Evolutionary conservation across 371 early-diverging fungal genomes (phyloP), one percentile per base, ranked within the genome.

Genomic region (Syncephalastrum sp.): DNA sequence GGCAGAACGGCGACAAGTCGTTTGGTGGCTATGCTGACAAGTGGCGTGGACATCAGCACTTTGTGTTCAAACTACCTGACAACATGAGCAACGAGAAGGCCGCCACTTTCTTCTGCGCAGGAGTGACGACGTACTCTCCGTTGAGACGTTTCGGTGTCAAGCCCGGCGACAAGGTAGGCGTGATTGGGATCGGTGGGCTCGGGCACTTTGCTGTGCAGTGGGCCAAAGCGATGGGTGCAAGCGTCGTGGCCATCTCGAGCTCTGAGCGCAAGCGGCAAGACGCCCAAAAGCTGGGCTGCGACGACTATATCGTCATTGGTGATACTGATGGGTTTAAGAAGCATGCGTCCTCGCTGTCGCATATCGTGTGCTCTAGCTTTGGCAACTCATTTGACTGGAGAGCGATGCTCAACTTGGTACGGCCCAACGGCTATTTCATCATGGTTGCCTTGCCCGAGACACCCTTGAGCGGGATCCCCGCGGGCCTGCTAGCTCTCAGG

Each of bases 11-110:
- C 16, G 65, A 70, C 41, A 70, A 72, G n/a, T 57, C 87, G 0
- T 82, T 82, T 47, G 90, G 90, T 50, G 90, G 90, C 0, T 89
- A 89, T 60, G 85, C 81, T 17, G 79, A 89, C 49, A 72, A 71
- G 8, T 81, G 85, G 61, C 68, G 88, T 27, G 87, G 87, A 17
- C 74, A 78, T 46, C 58, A 71, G 6, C 70, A 67, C 47, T 88
- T 78, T 58, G 81, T 69, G 5, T 80, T 89, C 71, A 77, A 73
- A 55, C 60, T 91, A 14, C 91, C 91, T 5, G 82, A 79, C 8
- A 61, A 54, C 21, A 66, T 91, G 59, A 29, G 67, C 12, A 74
- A 75, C 16, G 74, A 75, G 25, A 65, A 66, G 19, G 91, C 88
- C 7, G 74, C 86, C 29, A 71, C 88, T 25, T 67, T 82, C 60